Conservation (phyloP, 129 eudicot species). For the Logfia minima region DNA sequence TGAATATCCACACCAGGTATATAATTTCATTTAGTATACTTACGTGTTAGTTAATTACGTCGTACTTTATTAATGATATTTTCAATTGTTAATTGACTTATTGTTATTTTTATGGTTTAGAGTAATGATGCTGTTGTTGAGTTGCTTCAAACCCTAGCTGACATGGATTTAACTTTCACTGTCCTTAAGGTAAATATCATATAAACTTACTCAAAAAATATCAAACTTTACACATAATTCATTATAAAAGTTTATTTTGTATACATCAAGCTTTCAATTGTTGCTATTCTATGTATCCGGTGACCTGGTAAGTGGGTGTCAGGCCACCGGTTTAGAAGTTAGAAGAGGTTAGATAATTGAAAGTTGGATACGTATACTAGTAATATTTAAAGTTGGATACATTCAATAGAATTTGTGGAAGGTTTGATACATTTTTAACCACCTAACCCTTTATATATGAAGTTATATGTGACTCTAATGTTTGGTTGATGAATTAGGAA, state of each 20-base stretch:
- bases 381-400: background rate
- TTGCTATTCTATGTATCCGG: background rate
- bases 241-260: no score
- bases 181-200: conserved; percentile 58
- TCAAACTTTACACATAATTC: background rate
- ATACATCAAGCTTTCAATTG: no score
- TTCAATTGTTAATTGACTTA: background rate
- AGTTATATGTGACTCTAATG: background rate
- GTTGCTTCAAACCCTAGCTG: conserved; percentile 80
- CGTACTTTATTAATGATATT: background rate
- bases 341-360: background rate
- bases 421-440: background rate
- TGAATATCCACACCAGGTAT: conserved; percentile 81
- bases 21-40: background rate
- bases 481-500: conserved; percentile 41
- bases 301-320: background rate
- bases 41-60: background rate
- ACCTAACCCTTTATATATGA: background rate
- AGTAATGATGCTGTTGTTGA: conserved; percentile 58
- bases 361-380: background rate
- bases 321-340: background rate
- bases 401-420: background rate
- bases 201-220: background rate
- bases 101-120: conserved; percentile 19
- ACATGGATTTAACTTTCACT: conserved; percentile 83